A percentile compares a stretch with the other conserved stretches of the same genome.
Evolutionary conservation across 169 alveolate genomes (phyloP).

Genomic region (Eimeria maxima): DNA sequence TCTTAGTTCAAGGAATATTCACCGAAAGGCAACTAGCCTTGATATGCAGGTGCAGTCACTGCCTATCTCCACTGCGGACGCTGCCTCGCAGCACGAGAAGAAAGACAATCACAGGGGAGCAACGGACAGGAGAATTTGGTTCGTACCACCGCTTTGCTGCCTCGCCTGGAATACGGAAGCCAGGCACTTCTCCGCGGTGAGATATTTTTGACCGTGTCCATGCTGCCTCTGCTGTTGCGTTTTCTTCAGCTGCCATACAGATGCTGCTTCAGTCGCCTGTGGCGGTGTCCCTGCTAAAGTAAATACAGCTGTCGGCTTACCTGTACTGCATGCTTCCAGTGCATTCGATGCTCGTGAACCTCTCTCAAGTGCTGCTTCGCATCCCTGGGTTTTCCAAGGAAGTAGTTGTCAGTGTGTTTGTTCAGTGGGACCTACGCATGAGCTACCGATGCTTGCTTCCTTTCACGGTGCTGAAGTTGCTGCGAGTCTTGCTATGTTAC

Average conservation of each 20-base stretch:
- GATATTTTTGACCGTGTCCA: not conserved
- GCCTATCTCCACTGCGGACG: not conserved
- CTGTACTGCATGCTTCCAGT: not conserved
- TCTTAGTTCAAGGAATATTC: not conserved
- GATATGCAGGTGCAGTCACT: not conserved
- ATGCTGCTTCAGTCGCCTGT: not conserved
- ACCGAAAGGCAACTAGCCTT: not conserved
- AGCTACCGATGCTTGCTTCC: slow-evolving; percentile 66
- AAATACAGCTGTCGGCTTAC: not conserved
- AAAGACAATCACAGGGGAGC: not conserved
- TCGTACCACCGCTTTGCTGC: slow-evolving; percentile 68
- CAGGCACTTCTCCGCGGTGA: slow-evolving; percentile 47
- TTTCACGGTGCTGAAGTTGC: slow-evolving; percentile 63
- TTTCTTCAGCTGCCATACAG: not conserved
- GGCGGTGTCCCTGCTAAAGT: not conserved
- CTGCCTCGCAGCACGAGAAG: not conserved
- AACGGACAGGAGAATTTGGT: slow-evolving; percentile 27
- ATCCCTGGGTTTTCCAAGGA: not conserved
- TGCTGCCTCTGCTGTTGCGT: not conserved
- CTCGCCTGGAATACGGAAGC: slow-evolving; percentile 56
- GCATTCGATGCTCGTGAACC: not conserved
- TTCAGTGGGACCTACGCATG: slow-evolving; percentile 75
- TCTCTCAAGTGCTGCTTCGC: not conserved
- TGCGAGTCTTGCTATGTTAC: slow-evolving; percentile 60
- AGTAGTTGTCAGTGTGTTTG: not conserved